phyloP scores from a whole-genome alignment of 1,284 basidiomycete species.

The Sporisorium scitamineum region DNA sequence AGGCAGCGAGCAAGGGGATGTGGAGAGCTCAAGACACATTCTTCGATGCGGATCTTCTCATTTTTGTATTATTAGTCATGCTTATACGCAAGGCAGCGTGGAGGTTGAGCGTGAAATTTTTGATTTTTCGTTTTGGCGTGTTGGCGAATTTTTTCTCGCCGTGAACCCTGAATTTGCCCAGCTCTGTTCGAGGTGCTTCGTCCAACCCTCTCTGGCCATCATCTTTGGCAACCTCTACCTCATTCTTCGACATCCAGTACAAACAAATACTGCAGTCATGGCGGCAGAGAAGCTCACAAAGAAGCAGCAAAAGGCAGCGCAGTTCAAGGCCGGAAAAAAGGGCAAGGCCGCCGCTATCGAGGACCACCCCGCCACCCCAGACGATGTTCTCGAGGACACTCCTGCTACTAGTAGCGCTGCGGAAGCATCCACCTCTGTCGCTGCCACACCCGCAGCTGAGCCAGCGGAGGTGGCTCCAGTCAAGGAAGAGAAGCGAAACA shows the following conservation, averaged over 20 bases:
- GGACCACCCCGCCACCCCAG: constrained; percentile 29
- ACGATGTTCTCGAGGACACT: constrained; percentile 27
- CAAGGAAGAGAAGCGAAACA: constrained; percentile 40
- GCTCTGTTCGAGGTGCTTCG: not conserved
- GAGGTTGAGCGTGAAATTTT: constrained; percentile 28
- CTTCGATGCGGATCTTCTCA: constrained; percentile 16
- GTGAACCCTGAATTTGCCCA: constrained; percentile 37
- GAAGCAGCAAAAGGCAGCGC: constrained; percentile 59
- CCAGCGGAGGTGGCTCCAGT: constrained; percentile 13
- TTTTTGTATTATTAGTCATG: constrained; percentile 41
- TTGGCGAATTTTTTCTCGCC: constrained; percentile 9
- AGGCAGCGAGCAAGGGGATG: constrained; percentile 2
- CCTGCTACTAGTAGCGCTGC: not conserved
- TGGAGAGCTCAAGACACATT: constrained; percentile 7
- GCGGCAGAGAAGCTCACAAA: constrained; percentile 53
- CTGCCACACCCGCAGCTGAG: not conserved
- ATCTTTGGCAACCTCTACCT: not conserved
- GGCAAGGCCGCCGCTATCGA: constrained; percentile 38
- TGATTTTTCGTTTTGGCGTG: not conserved
- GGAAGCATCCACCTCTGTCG: constrained; percentile 12
- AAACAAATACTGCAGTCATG: constrained; percentile 10
- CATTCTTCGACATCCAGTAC: not conserved
- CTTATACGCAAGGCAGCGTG: constrained; percentile 15
- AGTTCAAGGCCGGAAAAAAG: constrained; percentile 51
- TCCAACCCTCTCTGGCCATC: constrained; percentile 2